Evolutionary conservation across 331 rosid species (phyloP), one percentile per base, ranked within the genome.

Genomic region (Acacia pycnantha): DNA sequence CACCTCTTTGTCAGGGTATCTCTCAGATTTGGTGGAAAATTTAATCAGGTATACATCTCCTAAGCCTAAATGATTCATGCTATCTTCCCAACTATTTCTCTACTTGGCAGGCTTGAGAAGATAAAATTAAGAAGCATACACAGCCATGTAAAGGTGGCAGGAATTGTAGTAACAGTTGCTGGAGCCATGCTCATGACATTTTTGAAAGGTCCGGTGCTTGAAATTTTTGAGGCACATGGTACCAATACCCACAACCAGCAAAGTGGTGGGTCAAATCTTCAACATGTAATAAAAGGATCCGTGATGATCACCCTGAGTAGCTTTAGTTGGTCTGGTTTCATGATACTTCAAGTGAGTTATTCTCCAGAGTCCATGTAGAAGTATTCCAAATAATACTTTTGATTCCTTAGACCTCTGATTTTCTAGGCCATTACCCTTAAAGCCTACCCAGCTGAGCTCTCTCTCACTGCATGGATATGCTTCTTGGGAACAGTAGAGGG

Each of bases 181-280:
- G 99, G 99, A 73, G 98, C 99, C 72, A 94, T 94, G 98, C 70
- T 91, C 68, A 96, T 96, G 94, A 96, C 98, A 71, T 51, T 96
- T 48, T 26, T 89, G 15, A 96, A 90, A 88, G 98, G 99, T 2
- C 98, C 97, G 33, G 68, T 84, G 29, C 14, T 95, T 9, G 79
- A 90, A 12, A 50, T 92, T 66, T 88, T 92, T 27, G 82, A 93
- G 88, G 66, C 85, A 15, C 88, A 83, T 18, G 88, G 69, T 76
- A 79, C 61, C 69, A 48, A 70, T 16, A 41, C 1, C 13, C 86
- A 82, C 19, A 72, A 47, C 47, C 90, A 78, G 26, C 89, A 86
- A 19, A 81, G 24, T 14, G 84, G 82, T 46, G 93, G 85, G 67
- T 61, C 58, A 22, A 87, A 84, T 73, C 78, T 88, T 73, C 90